Percentiles rank a stretch among this genome's conserved stretches.
phyloP scores from a whole-genome alignment of 2,329 filamentous ascomycete species.

The Pseudocercospora pini-densiflorae region DNA sequence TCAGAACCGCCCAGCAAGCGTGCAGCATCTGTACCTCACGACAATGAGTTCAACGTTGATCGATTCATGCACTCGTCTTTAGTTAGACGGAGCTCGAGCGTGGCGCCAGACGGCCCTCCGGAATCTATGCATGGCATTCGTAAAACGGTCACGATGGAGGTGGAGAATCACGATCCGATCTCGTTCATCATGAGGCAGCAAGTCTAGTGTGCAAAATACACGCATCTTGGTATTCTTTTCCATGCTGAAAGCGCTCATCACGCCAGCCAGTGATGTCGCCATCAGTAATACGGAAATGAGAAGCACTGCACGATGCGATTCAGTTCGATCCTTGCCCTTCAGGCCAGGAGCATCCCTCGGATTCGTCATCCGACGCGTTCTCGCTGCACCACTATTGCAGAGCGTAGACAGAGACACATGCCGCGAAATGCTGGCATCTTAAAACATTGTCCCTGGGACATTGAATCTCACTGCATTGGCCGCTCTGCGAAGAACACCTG shows the following conservation, averaged over 20 bases:
- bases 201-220: background rate
- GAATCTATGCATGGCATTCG: background rate
- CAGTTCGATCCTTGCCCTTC: background rate
- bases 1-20: conserved; percentile 2
- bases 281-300: too few relatives aligned
- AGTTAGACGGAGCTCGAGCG: background rate
- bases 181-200: conserved; percentile 2
- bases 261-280: too few relatives aligned
- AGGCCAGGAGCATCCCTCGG: background rate
- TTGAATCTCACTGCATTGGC: background rate
- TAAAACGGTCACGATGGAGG: conserved; percentile 5
- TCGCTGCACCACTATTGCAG: background rate
- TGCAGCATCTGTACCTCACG: background rate
- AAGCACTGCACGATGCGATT: background rate
- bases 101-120: background rate
- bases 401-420: background rate
- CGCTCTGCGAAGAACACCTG: background rate
- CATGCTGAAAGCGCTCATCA: background rate
- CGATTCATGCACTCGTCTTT: conserved; percentile 11
- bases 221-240: background rate
- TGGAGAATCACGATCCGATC: background rate
- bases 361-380: background rate
- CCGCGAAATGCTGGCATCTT: background rate
- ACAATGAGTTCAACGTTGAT: conserved; percentile 5
- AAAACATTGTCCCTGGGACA: background rate